Evolutionary conservation across 2,329 filamentous ascomycete genomes (phyloP), one percentile per base, ranked within the genome.

Genomic region (Aspergillus piperis): DNA sequence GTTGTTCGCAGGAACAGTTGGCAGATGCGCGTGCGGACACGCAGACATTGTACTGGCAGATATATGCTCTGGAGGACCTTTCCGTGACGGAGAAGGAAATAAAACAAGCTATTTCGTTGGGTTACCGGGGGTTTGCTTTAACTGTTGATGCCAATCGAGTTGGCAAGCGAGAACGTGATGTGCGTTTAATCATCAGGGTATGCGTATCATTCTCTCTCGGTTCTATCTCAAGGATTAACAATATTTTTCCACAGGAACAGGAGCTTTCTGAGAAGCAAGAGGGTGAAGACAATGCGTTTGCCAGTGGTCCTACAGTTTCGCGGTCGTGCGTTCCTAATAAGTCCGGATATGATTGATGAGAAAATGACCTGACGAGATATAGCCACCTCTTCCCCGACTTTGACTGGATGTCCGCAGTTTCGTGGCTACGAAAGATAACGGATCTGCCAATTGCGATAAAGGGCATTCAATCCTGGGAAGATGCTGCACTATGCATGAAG

Each of bases 361-460:
- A 30, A 30, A 11, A 11, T 10, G 8, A 30, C 10, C 32, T 30
- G 17, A 21, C 17, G 11, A 19, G 32, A 13, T 21, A 23, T 7
- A 59, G 57, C 17, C n/a, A 41, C 3, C 19, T 54, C 7, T 41
- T n/a, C 4, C 23, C 57, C 19, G 7, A 7, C 23, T 50, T 59
- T 17, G 42, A 41, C 38, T 59, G 51, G 57, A 8, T 17, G 10
- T 49, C 50, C 6, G 41, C 51, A 10, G 39, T 54, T 3, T 23
- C 23, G 8, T 59, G 57, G 57, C 30, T 61, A 19, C 59, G 59
- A 8, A 25, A 21, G 2, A 13, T 61, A 2, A 61, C 59, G 1
- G 25, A 61, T 5, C 50, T 61, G 2, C 59, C 59, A 7, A 57
- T 61, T 25, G 49, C 49, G 17, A 57, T 61, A 7, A 61, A 61